A percentile compares a stretch with the other conserved stretches of the same genome.
Evolutionary conservation across 2,329 filamentous ascomycete species (phyloP).

Genomic region (Exophiala xenobiotica): DNA sequence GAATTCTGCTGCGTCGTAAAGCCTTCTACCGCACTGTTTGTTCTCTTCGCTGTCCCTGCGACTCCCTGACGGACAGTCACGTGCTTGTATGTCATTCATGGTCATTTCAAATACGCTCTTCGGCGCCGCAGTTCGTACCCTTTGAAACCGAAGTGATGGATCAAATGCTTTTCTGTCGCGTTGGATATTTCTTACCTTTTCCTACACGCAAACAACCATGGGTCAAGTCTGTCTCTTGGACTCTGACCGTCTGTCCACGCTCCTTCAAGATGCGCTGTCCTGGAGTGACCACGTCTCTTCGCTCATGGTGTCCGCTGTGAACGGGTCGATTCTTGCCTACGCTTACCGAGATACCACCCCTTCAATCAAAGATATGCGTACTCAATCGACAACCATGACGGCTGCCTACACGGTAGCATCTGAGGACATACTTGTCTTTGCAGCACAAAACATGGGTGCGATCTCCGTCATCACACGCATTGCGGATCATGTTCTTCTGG

Average conservation of each 20-base stretch:
- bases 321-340: slow-evolving; percentile 31
- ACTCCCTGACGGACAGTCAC: no score
- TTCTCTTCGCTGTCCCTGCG: no score
- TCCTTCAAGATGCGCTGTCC: slow-evolving; percentile 28
- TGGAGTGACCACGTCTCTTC: slow-evolving; percentile 30
- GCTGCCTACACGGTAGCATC: slow-evolving; percentile 31
- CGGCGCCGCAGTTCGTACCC: no score
- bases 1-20: no score
- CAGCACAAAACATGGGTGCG: slow-evolving; percentile 29
- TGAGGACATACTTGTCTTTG: slow-evolving; percentile 30
- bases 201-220: slow-evolving; percentile 42
- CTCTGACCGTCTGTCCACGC: slow-evolving; percentile 26
- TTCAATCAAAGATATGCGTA: slow-evolving; percentile 29
- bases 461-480: slow-evolving; percentile 29
- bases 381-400: slow-evolving; percentile 31
- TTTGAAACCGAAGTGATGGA: no score
- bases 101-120: no score
- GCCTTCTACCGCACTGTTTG: no score
- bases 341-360: slow-evolving; percentile 26
- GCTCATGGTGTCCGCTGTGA: slow-evolving; percentile 30
- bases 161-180: slow-evolving; percentile 1
- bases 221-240: slow-evolving; percentile 29
- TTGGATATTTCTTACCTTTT: slow-evolving; percentile 42
- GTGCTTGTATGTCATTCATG: no score
- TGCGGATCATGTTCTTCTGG: slow-evolving; percentile 29